phyloP scores from a whole-genome alignment of 495 filamentous ascomycete species.

The Trichoderma virens region DNA sequence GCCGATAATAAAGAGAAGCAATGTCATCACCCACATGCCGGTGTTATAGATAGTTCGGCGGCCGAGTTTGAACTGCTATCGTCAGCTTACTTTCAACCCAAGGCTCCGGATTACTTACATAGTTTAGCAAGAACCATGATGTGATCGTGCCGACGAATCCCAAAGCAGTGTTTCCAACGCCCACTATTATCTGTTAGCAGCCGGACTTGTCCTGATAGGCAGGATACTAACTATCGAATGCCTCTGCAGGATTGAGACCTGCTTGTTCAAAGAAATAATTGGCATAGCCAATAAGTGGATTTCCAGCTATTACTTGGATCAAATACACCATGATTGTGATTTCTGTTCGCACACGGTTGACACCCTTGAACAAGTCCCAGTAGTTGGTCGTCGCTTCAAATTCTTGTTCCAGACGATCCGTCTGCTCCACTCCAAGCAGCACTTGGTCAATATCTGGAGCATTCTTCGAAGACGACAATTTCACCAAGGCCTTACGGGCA shows the following conservation, averaged over 20 bases:
- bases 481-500: constrained; percentile 38
- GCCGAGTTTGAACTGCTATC: constrained; percentile 41
- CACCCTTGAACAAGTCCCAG: constrained; percentile 52
- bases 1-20: constrained; percentile 29
- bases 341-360: constrained; percentile 52
- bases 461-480: constrained; percentile 46
- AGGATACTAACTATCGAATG: constrained; percentile 40
- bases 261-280: constrained; percentile 58
- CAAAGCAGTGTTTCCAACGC: not conserved
- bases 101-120: constrained; percentile 18
- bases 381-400: constrained; percentile 50
- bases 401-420: constrained; percentile 55
- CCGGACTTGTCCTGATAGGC: not conserved
- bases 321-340: constrained; percentile 50
- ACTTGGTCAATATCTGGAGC: constrained; percentile 52
- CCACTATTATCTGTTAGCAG: constrained; percentile 12
- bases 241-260: constrained; percentile 38
- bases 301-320: constrained; percentile 52
- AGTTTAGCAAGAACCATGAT: constrained; percentile 31
- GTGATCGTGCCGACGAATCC: constrained; percentile 31
- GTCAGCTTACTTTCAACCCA: constrained; percentile 42
- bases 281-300: constrained; percentile 52
- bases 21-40: constrained; percentile 24
- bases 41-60: constrained; percentile 35
- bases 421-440: constrained; percentile 65